These are phyloP conservation scores for Ehretia macrophylla DNA, from an alignment of 257 asterid species.

Conservation along the genomic window DNA sequence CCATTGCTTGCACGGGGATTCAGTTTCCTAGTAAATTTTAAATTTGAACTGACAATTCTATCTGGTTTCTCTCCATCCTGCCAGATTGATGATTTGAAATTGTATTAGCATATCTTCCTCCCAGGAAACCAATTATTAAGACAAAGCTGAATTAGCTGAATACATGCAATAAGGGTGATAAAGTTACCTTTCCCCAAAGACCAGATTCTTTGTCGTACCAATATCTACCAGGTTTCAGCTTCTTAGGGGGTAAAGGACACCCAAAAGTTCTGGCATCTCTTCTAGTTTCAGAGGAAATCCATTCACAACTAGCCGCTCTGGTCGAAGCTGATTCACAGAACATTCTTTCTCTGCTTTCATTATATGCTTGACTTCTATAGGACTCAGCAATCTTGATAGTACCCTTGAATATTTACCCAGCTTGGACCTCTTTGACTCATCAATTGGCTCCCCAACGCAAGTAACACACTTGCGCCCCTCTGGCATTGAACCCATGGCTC, in stretches of 20 bases:
- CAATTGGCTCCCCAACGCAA: constrained; percentile 56
- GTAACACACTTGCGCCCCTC: constrained; percentile 79
- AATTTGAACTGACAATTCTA: constrained; percentile 46
- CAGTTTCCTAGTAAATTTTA: constrained; percentile 63
- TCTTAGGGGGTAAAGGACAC: constrained; percentile 41
- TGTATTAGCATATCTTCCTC: background rate
- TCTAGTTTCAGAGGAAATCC: constrained; percentile 49
- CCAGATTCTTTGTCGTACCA: constrained; percentile 86
- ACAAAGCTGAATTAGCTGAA: background rate
- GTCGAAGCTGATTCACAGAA: constrained; percentile 52
- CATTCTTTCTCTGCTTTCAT: constrained; percentile 63
- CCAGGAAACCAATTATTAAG: constrained; percentile 5
- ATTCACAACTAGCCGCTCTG: constrained; percentile 54
- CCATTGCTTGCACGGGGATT: constrained; percentile 58
- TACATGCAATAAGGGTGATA: background rate
- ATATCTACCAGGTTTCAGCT: constrained; percentile 60
- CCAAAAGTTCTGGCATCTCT: constrained; percentile 52
- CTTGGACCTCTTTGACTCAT: constrained; percentile 44
- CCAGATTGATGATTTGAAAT: constrained; percentile 3
- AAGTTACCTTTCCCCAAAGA: constrained; percentile 72
- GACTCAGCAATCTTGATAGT: constrained; percentile 37
- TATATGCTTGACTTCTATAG: constrained; percentile 33
- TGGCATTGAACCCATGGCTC: constrained; percentile 83
- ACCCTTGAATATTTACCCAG: constrained; percentile 48
- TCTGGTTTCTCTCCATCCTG: constrained; percentile 75